Evolutionary conservation across 805 yeast species (phyloP).

Genomic region (Yamadazyma insecticola): DNA sequence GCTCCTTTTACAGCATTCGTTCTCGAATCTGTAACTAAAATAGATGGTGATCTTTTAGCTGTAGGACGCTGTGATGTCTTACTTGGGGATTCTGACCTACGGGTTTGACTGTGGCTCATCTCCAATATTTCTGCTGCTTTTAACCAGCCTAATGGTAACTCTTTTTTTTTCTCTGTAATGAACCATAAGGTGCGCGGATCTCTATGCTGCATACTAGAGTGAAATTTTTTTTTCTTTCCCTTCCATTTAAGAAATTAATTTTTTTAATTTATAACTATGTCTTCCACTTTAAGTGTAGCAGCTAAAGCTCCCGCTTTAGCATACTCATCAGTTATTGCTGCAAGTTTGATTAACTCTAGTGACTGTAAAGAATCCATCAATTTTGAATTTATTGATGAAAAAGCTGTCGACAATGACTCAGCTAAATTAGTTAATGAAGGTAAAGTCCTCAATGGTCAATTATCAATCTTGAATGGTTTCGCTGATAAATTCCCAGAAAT

Average conservation of each 20-base stretch:
- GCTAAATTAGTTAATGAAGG: slow-evolving; percentile 44
- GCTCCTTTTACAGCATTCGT: slow-evolving; percentile 44
- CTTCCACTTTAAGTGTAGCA: slow-evolving; percentile 60
- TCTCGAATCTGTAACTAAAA: slow-evolving; percentile 86
- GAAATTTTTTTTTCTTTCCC: neutral
- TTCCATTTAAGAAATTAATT: slow-evolving; percentile 1
- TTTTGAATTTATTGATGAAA: slow-evolving; percentile 69
- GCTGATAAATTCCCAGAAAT: slow-evolving; percentile 50
- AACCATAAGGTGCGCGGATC: neutral
- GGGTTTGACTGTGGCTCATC: slow-evolving; percentile 3
- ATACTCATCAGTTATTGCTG: slow-evolving; percentile 74
- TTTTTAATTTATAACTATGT: too few relatives aligned
- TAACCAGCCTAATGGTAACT: too few relatives aligned
- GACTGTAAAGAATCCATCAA: slow-evolving; percentile 43
- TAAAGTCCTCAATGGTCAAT: slow-evolving; percentile 36
- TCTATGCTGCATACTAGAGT: neutral
- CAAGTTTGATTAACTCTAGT: slow-evolving; percentile 58
- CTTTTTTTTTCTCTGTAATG: too few relatives aligned
- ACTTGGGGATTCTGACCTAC: slow-evolving; percentile 4
- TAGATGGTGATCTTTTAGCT: slow-evolving; percentile 88
- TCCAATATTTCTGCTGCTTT: too few relatives aligned
- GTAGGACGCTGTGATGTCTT: slow-evolving; percentile 35
- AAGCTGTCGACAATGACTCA: slow-evolving; percentile 41
- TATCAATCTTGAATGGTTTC: slow-evolving; percentile 45
- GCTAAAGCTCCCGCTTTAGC: slow-evolving; percentile 84